Evolutionary conservation across 305 asterid genomes (phyloP).

Genomic region (Fraxinus velutina): DNA sequence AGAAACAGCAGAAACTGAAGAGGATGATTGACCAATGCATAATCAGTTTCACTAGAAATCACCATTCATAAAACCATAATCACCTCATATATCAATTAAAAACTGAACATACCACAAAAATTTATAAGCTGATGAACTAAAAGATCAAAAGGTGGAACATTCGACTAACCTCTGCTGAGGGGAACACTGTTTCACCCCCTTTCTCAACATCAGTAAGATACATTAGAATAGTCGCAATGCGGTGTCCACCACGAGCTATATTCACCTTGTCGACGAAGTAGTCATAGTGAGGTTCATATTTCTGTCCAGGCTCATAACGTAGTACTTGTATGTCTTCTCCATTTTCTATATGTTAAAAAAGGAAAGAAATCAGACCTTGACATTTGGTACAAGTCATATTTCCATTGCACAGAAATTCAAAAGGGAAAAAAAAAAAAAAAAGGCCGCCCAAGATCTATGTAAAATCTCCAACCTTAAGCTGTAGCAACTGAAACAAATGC

Average conservation of each 20-base stretch:
- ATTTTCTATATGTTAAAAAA: slow-evolving; percentile 47
- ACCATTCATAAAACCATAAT: neutral
- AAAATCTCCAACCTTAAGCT: neutral
- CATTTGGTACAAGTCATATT: slow-evolving; percentile 5
- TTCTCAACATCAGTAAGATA: slow-evolving; percentile 82
- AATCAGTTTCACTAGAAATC: neutral
- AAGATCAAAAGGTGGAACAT: slow-evolving; percentile 11
- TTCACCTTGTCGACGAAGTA: slow-evolving; percentile 80
- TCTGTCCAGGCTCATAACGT: slow-evolving; percentile 88
- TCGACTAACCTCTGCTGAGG: slow-evolving; percentile 79
- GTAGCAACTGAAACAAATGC: neutral
- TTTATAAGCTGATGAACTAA: slow-evolving; percentile 6
- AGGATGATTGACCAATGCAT: neutral
- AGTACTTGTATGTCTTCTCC: slow-evolving; percentile 95
- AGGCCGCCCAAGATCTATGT: neutral
- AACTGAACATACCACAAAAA: neutral
- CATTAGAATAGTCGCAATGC: slow-evolving; percentile 86
- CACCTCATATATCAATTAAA: neutral
- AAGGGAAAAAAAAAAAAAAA: neutral
- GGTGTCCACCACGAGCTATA: slow-evolving; percentile 88
- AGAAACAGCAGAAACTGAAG: neutral
- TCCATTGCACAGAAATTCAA: neutral
- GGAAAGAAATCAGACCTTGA: slow-evolving; percentile 18
- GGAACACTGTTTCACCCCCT: slow-evolving; percentile 98
- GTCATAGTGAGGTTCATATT: slow-evolving; percentile 84